Evolutionary conservation across 2,329 filamentous ascomycete species (phyloP), one percentile per base, ranked within the genome.

Genomic region (Fusarium tuaranense): DNA sequence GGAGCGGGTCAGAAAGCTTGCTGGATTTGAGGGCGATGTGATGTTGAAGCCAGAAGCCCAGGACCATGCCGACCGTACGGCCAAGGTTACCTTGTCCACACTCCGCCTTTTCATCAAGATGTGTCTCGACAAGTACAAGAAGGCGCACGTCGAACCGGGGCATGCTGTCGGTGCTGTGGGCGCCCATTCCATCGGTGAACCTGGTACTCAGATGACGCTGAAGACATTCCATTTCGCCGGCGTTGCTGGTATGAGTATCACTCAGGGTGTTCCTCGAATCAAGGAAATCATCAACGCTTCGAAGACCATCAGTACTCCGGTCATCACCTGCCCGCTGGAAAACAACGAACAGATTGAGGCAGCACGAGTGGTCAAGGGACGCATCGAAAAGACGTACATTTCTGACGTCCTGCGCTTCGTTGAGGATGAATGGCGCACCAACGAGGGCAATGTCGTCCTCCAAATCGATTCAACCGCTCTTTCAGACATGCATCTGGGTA

Each of bases 241-340:
- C 93, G 97, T 99, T 74, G 97, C 97, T 51, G 96, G 96, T 82
- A 98, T 99, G 97, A 98, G 95, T 89, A 98, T 99, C 81, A 99
- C 97, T 0, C 95, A 98, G 81, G 97, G 97, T 94, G 97, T 99
- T 8, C 97, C 97, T 2, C 96, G 97, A 92, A 99, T 99, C 87
- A 99, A 99, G 86, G 97, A 99, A 88, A 99, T 99, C 77, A 99
- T 99, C 91, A 99, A 99, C 84, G 97, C 97, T 7, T 98, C 95
- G 10, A 97, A 95, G 82, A 87, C 88, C 60, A 99, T 99, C 83
- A 97, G 94, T 82, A 99, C 97, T 1, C 97, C 97, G 0, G 93
- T 99, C 80, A 97, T 99, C 76, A 92, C 90, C 7, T 98, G 97
- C 79, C 92, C 94, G 6, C 87, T 98, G 7, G 89, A 94, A 73